phyloP scores from a whole-genome alignment of 148 eudicot species.

The Linanthus parryae region DNA sequence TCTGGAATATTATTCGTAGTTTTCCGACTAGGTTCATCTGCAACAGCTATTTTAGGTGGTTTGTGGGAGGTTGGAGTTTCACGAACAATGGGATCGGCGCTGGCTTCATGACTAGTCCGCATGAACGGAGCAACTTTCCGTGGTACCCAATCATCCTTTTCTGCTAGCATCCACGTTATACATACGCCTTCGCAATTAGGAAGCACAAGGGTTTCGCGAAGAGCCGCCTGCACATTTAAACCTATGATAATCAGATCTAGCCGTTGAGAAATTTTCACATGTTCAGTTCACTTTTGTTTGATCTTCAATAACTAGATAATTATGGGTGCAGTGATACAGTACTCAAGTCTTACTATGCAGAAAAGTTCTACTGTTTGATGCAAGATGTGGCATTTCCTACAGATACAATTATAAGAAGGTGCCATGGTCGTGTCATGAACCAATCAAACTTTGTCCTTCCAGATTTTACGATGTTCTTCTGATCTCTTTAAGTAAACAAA shows the following conservation, averaged over 20 bases:
- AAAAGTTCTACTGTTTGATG: too few species aligned
- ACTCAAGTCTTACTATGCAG: too few species aligned
- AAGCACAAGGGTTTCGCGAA: slow-evolving; percentile 72
- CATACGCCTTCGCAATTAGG: slow-evolving; percentile 69
- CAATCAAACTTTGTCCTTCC: too few species aligned
- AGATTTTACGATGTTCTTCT: too few species aligned
- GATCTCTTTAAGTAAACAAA: too few species aligned
- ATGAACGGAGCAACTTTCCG: slow-evolving; percentile 63
- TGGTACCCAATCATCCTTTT: slow-evolving; percentile 93
- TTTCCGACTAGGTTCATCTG: not conserved
- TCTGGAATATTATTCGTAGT: too few species aligned
- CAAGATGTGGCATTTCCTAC: too few species aligned
- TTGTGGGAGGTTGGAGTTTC: not conserved
- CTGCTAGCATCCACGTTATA: slow-evolving; percentile 85
- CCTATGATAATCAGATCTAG: slow-evolving; percentile 2
- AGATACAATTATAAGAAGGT: too few species aligned
- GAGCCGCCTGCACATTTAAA: slow-evolving; percentile 53
- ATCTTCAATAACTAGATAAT: too few species aligned
- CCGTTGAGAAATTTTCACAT: not conserved
- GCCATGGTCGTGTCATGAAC: too few species aligned
- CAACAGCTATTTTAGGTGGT: not conserved
- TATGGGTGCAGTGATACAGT: too few species aligned
- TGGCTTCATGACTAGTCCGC: slow-evolving; percentile 43
- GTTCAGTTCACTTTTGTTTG: not conserved
- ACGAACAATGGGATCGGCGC: slow-evolving; percentile 16